These are phyloP conservation scores for Shiraia bambusicola DNA, from an alignment of 2,329 filamentous ascomycete species.

Conservation along the genomic window DNA sequence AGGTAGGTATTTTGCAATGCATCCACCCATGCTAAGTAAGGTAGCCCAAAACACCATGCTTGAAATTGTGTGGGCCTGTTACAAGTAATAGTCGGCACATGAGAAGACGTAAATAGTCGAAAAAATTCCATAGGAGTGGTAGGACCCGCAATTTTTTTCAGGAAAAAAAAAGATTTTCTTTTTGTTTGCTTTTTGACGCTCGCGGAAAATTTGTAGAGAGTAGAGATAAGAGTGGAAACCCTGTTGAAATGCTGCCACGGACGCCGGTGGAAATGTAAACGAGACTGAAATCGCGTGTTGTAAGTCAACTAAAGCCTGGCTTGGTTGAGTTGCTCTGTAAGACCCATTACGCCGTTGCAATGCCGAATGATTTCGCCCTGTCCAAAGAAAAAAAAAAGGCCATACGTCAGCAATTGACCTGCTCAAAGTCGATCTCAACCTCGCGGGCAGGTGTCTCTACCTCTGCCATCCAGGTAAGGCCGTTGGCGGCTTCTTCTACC, in stretches of 20 bases:
- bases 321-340: conserved; percentile 39
- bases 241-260: conserved; percentile 23
- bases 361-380: conserved; percentile 35
- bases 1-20: conserved; percentile 16
- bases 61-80: conserved; percentile 15
- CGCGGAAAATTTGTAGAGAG: conserved; percentile 15
- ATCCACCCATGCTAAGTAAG: conserved; percentile 29
- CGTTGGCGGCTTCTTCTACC: conserved; percentile 91
- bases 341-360: conserved; percentile 29
- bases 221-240: conserved; percentile 12
- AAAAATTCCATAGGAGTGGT: conserved; percentile 5
- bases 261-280: conserved; percentile 20
- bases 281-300: conserved; percentile 13
- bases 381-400: conserved; percentile 18
- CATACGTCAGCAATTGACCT: conserved; percentile 42
- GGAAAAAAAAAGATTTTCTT: too few relatives aligned
- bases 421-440: conserved; percentile 39
- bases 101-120: conserved; percentile 2
- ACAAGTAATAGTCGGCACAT: conserved; percentile 4
- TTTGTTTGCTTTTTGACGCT: conserved; percentile 17
- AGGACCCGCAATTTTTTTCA: too few relatives aligned
- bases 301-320: conserved; percentile 33
- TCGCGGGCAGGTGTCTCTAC: conserved; percentile 43
- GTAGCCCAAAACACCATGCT: conserved; percentile 40
- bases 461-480: conserved; percentile 84